Conservation (phyloP, 768 basidiomycete species). For the Pleurotus pulmonarius region DNA sequence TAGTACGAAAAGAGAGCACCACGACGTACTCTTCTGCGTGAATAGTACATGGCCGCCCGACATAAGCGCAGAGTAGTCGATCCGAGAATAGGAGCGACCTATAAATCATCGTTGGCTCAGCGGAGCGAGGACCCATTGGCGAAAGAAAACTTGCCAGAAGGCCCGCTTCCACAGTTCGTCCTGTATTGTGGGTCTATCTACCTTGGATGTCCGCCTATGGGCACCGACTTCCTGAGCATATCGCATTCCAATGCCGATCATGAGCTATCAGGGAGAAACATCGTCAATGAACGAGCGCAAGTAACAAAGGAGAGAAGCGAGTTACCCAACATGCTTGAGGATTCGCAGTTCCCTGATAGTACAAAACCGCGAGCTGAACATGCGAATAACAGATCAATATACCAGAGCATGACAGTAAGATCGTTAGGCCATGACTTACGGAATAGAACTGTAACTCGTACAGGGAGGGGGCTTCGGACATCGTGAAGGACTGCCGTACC, state of each 20-base stretch:
- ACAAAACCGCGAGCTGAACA: conserved; percentile 46
- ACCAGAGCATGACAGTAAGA: no score
- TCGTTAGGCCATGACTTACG: conserved; percentile 26
- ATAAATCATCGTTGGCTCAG: not conserved
- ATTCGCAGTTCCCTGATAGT: conserved; percentile 52
- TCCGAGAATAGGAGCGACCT: conserved; percentile 18
- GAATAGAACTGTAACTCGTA: conserved; percentile 73
- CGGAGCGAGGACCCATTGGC: not conserved
- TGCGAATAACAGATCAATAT: conserved; percentile 4
- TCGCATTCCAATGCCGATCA: conserved; percentile 51
- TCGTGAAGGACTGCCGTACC: conserved; percentile 57
- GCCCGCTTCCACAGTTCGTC: conserved; percentile 59
- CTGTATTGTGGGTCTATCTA: conserved; percentile 33
- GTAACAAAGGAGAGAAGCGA: no score
- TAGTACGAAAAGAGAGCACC: not conserved
- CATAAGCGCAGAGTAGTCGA: conserved; percentile 23
- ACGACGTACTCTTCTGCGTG: conserved; percentile 52
- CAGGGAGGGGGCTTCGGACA: conserved; percentile 49
- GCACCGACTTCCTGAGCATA: conserved; percentile 58
- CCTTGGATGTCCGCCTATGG: conserved; percentile 35
- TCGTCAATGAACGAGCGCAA: no score
- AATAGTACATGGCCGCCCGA: conserved; percentile 57
- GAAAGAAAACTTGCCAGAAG: conserved; percentile 32
- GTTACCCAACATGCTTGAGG: conserved; percentile 65
- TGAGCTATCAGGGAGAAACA: conserved; percentile 34